A percentile compares a stretch with the other conserved stretches of the same genome.
Evolutionary conservation across 2,329 filamentous ascomycete genomes (phyloP).

Genomic region (Fusarium odoratissimum): DNA sequence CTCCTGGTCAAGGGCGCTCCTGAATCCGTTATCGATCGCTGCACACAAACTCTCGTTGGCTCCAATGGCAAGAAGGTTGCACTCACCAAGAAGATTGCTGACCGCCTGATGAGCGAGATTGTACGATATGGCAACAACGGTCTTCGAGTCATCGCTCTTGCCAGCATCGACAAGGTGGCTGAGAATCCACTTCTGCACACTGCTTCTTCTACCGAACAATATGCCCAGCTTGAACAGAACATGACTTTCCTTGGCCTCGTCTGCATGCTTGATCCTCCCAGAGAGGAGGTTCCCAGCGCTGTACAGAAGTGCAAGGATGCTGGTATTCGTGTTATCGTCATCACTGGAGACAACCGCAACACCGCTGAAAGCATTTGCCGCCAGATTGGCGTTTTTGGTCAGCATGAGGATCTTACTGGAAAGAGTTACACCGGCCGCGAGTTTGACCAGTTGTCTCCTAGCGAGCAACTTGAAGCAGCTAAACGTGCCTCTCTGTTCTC

Average conservation of each 20-base stretch:
- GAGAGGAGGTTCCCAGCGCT: constrained; percentile 87
- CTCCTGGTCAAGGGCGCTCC: constrained; percentile 97
- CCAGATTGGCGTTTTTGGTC: constrained; percentile 92
- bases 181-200: constrained; percentile 75
- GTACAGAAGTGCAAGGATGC: constrained; percentile 91
- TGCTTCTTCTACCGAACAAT: constrained; percentile 86
- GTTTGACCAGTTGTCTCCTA: constrained; percentile 85
- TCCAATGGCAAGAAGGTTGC: constrained; percentile 80
- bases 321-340: constrained; percentile 96
- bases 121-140: constrained; percentile 91
- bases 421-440: constrained; percentile 97
- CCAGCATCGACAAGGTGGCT: constrained; percentile 81
- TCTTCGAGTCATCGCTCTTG: constrained; percentile 93
- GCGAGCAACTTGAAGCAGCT: constrained; percentile 85
- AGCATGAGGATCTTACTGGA: constrained; percentile 82
- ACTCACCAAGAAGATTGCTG: constrained; percentile 75
- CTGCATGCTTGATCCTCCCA: constrained; percentile 96
- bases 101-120: constrained; percentile 81
- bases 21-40: constrained; percentile 93
- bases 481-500: constrained; percentile 93
- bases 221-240: constrained; percentile 88
- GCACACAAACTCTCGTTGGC: constrained; percentile 83
- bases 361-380: constrained; percentile 98
- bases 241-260: constrained; percentile 95
- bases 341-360: constrained; percentile 97